Evolutionary conservation across 371 early-diverging fungal genomes (phyloP).

Genomic region (Mortierella sp.): DNA sequence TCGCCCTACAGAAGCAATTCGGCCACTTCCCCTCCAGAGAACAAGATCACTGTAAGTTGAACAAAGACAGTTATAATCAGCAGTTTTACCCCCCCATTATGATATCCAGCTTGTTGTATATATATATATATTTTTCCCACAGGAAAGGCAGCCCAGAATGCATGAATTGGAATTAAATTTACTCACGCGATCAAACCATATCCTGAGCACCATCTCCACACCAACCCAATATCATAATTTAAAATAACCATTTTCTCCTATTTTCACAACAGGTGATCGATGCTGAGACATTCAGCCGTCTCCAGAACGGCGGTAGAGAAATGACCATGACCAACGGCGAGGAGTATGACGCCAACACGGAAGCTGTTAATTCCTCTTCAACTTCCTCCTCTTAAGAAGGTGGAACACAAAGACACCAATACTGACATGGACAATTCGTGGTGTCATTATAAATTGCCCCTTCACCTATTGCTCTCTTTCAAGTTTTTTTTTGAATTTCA

Average conservation of each 20-base stretch:
- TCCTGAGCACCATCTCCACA: conserved; percentile 2
- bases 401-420: conserved; percentile 1
- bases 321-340: background rate
- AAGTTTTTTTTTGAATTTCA: background rate
- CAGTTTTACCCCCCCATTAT: background rate
- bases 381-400: background rate
- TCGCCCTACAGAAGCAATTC: background rate
- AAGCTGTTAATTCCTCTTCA: conserved; percentile 11
- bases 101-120: background rate
- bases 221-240: too few species aligned
- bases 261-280: conserved; percentile 40
- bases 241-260: background rate
- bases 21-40: conserved; percentile 38
- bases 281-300: conserved; percentile 39
- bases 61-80: conserved; percentile 1
- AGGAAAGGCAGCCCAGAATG: background rate
- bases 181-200: conserved; percentile 31
- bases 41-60: conserved; percentile 47
- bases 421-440: background rate
- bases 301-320: conserved; percentile 27
- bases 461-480: background rate
- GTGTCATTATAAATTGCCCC: background rate
- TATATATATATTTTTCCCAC: conserved; percentile 25
- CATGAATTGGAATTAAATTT: conserved; percentile 19
- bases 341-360: conserved; percentile 5